Evolutionary conservation across 805 yeast genomes (phyloP).

Genomic region (Kodamaea fukazawae): DNA sequence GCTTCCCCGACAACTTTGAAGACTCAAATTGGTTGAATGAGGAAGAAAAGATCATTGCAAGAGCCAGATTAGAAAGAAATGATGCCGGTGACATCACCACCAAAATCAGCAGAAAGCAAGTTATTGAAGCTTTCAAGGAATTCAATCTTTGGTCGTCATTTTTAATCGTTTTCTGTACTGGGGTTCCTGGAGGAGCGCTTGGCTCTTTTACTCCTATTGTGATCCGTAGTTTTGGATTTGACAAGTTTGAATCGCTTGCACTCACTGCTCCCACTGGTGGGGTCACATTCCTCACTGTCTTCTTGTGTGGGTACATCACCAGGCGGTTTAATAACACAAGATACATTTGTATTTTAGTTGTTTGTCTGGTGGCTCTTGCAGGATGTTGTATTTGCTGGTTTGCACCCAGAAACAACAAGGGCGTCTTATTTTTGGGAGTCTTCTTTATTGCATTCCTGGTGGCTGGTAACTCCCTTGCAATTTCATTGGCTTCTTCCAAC

Average conservation of each 20-base stretch:
- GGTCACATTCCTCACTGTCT: background rate
- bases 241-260: slow-evolving; percentile 1
- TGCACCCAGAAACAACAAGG: slow-evolving; percentile 2
- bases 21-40: background rate
- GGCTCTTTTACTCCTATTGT: slow-evolving; percentile 1
- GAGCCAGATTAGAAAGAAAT: slow-evolving; percentile 3
- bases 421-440: background rate
- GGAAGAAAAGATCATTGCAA: slow-evolving; percentile 2
- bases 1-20: slow-evolving; percentile 5
- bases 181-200: slow-evolving; percentile 1
- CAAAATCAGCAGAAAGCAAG: slow-evolving; percentile 1
- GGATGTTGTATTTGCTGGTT: slow-evolving; percentile 3
- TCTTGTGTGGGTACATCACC: background rate
- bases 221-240: background rate
- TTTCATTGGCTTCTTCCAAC: slow-evolving; percentile 1
- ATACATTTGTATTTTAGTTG: background rate
- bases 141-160: slow-evolving; percentile 3
- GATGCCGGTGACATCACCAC: slow-evolving; percentile 2
- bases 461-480: background rate
- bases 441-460: slow-evolving; percentile 2
- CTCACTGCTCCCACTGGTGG: slow-evolving; percentile 1
- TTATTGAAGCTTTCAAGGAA: slow-evolving; percentile 1
- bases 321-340: background rate
- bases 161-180: slow-evolving; percentile 3
- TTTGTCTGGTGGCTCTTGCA: background rate